phyloP scores from a whole-genome alignment of 345 rosid genomes.

The Eutrema heterophyllum region DNA sequence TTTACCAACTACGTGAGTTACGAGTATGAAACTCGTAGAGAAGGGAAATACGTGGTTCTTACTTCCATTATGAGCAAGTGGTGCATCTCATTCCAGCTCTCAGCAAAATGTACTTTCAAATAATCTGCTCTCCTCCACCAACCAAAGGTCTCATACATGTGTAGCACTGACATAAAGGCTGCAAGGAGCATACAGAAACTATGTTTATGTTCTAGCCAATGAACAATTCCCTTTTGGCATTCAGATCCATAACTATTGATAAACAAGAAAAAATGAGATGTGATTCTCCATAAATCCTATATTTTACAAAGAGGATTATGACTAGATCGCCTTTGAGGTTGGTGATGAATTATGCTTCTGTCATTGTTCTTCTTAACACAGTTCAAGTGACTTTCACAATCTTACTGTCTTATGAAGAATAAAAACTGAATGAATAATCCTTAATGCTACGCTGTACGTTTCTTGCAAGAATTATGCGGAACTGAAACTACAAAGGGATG shows the following conservation, averaged over 20 bases:
- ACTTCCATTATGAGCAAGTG: slow-evolving; percentile 99
- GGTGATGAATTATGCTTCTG: background rate
- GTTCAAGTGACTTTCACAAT: background rate
- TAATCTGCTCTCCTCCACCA: slow-evolving; percentile 99
- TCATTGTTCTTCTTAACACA: background rate
- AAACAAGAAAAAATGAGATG: background rate
- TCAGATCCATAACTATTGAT: background rate
- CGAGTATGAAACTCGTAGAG: background rate
- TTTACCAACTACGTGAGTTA: background rate
- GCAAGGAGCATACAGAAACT: slow-evolving; percentile 20
- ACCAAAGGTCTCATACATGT: slow-evolving; percentile 98
- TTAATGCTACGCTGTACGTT: background rate
- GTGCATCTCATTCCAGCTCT: slow-evolving; percentile 99
- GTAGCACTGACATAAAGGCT: slow-evolving; percentile 96
- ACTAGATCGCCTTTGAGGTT: background rate
- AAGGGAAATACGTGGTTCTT: slow-evolving; percentile 22
- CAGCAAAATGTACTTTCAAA: slow-evolving; percentile 95
- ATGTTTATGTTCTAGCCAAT: background rate
- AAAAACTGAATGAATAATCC: background rate
- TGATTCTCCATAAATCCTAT: background rate
- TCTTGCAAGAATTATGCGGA: background rate
- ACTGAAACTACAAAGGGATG: background rate
- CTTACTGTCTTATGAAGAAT: background rate
- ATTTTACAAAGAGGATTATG: background rate
- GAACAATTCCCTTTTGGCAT: background rate